Conservation (phyloP, 495 filamentous ascomycete species). For the Penicillium psychrofluorescens region DNA sequence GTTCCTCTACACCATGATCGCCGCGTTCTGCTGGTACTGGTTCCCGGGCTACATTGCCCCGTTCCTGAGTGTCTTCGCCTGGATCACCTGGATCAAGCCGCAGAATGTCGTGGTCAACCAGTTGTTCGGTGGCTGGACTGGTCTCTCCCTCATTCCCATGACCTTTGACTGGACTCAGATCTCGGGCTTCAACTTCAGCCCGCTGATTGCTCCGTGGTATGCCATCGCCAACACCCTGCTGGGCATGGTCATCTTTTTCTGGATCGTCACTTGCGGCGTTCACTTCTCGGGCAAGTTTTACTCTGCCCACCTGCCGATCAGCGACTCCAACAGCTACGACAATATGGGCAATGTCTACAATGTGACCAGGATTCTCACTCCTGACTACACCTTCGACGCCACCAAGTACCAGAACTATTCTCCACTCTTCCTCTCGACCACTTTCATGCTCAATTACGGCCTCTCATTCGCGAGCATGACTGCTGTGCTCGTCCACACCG, state of each 20-base stretch:
- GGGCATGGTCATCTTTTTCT: conserved; percentile 46
- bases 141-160: conserved; percentile 53
- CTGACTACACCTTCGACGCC: conserved; percentile 46
- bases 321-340: conserved; percentile 48
- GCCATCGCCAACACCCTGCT: conserved; percentile 53
- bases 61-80: conserved; percentile 41
- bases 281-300: conserved; percentile 47
- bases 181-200: conserved; percentile 57
- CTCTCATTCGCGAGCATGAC: conserved; percentile 54
- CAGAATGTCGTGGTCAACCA: conserved; percentile 45
- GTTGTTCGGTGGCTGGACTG: conserved; percentile 54
- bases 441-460: conserved; percentile 51
- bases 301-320: conserved; percentile 47
- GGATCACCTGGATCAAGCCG: conserved; percentile 44
- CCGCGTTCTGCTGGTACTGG: conserved; percentile 57
- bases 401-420: conserved; percentile 50
- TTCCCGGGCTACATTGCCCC: conserved; percentile 43
- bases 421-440: conserved; percentile 54
- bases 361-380: conserved; percentile 45
- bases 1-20: conserved; percentile 54
- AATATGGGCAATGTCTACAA: conserved; percentile 48
- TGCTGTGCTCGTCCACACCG: conserved; percentile 46
- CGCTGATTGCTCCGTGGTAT: conserved; percentile 63
- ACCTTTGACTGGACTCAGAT: conserved; percentile 67
- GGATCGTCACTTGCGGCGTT: conserved; percentile 44